A percentile compares a stretch with the other conserved stretches of the same genome.
Evolutionary conservation across 306 rosid genomes (phyloP).

Genomic region (Parietaria judaica): DNA sequence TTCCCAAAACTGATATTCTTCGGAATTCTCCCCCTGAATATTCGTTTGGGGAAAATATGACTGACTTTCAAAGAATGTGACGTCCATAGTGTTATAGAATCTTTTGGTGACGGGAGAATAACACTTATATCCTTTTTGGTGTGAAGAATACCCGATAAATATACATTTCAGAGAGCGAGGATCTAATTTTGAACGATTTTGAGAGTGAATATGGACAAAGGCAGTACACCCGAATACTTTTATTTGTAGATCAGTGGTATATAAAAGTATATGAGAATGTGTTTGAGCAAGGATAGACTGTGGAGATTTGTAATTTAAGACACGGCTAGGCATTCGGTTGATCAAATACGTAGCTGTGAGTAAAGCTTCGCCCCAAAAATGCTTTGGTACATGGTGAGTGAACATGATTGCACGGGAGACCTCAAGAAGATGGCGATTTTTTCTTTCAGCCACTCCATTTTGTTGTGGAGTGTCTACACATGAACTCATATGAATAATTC

Average conservation of each 20-base stretch:
- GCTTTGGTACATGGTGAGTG: neutral
- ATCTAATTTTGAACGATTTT: neutral
- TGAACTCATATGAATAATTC: neutral
- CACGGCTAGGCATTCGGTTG: neutral
- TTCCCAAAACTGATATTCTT: neutral
- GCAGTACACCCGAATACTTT: neutral
- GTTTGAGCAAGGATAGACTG: neutral
- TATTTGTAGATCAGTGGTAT: neutral
- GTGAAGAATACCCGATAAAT: neutral
- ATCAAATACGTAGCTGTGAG: constrained; percentile 2
- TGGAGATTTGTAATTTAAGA: neutral
- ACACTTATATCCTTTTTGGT: no score
- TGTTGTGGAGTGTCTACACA: no score
- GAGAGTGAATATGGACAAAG: neutral
- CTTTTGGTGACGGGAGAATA: neutral
- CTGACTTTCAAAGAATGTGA: neutral
- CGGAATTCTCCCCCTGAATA: neutral
- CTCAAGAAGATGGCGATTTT: neutral
- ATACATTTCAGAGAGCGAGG: neutral
- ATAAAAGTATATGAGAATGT: no score
- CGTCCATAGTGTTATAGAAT: neutral
- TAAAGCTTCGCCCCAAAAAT: neutral
- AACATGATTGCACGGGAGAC: neutral
- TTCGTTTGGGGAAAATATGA: neutral
- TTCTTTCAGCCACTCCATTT: neutral